A percentile compares a stretch with the other conserved stretches of the same genome.
phyloP scores from a whole-genome alignment of 2,329 filamentous ascomycete genomes.

The Ophiostoma sp. region DNA sequence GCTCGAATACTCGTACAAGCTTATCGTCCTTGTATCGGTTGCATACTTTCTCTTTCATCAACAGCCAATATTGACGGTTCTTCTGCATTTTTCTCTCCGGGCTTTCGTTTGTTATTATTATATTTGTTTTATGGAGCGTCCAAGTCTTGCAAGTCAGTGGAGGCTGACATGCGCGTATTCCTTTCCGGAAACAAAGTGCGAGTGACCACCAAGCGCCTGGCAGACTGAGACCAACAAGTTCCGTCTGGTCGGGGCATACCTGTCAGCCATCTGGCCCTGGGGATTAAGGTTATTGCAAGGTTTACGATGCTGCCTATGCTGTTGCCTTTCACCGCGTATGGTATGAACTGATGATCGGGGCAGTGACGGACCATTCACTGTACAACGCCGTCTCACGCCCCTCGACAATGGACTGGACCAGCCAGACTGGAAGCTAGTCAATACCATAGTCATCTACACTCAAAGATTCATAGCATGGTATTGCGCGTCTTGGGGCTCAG shows the following conservation, averaged over 20 bases:
- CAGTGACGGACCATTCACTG: no score
- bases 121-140: background rate
- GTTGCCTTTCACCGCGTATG: no score
- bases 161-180: background rate
- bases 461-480: background rate
- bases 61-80: background rate
- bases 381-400: background rate
- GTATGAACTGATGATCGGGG: no score
- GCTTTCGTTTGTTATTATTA: background rate
- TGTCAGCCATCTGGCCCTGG: no score
- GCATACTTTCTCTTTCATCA: background rate
- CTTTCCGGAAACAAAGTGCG: background rate
- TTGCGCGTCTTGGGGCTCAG: conserved; percentile 1
- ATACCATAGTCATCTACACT: no score
- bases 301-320: no score
- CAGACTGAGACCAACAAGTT: background rate
- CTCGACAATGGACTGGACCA: background rate
- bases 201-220: background rate
- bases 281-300: no score
- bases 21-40: background rate
- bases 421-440: background rate
- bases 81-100: background rate
- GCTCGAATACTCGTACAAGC: background rate
- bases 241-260: no score
- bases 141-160: background rate